phyloP scores from a whole-genome alignment of 306 rosid genomes.

The Cajanus cajan region DNA sequence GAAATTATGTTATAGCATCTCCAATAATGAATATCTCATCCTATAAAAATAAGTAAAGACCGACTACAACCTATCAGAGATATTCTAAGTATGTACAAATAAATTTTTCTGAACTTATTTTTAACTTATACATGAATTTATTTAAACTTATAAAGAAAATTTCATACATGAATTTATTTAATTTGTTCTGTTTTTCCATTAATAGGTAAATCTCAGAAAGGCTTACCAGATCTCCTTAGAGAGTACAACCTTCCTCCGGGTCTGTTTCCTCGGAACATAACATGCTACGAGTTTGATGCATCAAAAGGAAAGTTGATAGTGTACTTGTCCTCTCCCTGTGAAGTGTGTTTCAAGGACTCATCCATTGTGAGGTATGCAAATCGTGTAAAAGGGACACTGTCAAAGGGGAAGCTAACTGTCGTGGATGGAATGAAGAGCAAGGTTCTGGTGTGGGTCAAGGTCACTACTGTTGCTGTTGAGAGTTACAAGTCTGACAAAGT shows the following conservation, averaged over 20 bases:
- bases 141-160: too few relatives aligned
- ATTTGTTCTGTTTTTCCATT: too few relatives aligned
- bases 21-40: too few relatives aligned
- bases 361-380: constrained; percentile 50
- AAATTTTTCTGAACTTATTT: too few relatives aligned
- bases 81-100: too few relatives aligned
- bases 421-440: constrained; percentile 61
- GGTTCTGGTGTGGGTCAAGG: constrained; percentile 57
- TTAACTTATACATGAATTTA: too few relatives aligned
- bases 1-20: too few relatives aligned
- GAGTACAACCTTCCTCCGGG: constrained; percentile 47
- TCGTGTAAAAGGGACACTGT: constrained; percentile 46
- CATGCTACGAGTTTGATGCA: constrained; percentile 55
- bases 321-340: constrained; percentile 46
- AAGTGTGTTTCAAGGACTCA: constrained; percentile 68
- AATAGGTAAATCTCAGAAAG: constrained; percentile 36
- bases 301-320: constrained; percentile 51
- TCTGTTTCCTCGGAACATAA: constrained; percentile 40
- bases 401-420: constrained; percentile 49
- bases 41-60: too few relatives aligned
- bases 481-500: constrained; percentile 58
- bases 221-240: constrained; percentile 37
- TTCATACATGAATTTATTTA: too few relatives aligned
- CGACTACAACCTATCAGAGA: too few relatives aligned
- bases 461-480: constrained; percentile 46